Percentiles rank a stretch among this genome's conserved stretches.
Conservation (phyloP, 371 early-diverging fungal genomes). For the Rhizomucor miehei region DNA sequence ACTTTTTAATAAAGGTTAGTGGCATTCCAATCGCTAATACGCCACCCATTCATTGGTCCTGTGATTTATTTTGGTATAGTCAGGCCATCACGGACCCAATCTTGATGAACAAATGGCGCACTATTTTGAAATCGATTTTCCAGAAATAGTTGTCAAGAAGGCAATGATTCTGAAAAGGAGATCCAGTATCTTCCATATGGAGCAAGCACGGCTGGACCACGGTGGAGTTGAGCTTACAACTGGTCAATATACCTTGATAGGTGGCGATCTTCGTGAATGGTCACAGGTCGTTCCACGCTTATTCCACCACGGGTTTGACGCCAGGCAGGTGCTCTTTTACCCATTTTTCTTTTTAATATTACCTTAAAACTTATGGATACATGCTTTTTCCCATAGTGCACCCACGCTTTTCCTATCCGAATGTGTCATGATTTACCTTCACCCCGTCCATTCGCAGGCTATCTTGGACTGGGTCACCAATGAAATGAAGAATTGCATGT, state of each 20-base stretch:
- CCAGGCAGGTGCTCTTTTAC: constrained; percentile 28
- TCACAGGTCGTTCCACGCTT: constrained; percentile 56
- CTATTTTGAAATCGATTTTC: constrained; percentile 94
- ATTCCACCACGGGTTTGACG: constrained; percentile 65
- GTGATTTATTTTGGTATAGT: constrained; percentile 3
- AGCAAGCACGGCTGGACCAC: constrained; percentile 11
- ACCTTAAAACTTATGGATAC: no score
- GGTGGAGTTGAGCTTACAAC: constrained; percentile 78
- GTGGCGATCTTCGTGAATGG: constrained; percentile 81
- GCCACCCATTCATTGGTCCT: background rate
- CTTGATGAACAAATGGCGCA: constrained; percentile 9
- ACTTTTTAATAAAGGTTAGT: constrained; percentile 56
- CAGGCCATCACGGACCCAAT: constrained; percentile 6
- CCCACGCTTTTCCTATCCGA: constrained; percentile 92
- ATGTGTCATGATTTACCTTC: constrained; percentile 89
- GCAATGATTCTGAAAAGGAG: constrained; percentile 63
- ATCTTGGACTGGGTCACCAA: constrained; percentile 73
- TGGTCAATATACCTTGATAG: constrained; percentile 65
- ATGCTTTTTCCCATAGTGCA: constrained; percentile 26
- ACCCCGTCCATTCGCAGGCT: constrained; percentile 56
- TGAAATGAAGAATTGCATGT: constrained; percentile 45
- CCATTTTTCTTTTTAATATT: background rate
- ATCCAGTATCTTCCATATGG: constrained; percentile 42
- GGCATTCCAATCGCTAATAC: background rate
- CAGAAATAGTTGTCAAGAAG: constrained; percentile 81